These are phyloP conservation scores for Penicillium odoratum DNA, from an alignment of 495 filamentous ascomycete genomes.

Conservation along the genomic window DNA sequence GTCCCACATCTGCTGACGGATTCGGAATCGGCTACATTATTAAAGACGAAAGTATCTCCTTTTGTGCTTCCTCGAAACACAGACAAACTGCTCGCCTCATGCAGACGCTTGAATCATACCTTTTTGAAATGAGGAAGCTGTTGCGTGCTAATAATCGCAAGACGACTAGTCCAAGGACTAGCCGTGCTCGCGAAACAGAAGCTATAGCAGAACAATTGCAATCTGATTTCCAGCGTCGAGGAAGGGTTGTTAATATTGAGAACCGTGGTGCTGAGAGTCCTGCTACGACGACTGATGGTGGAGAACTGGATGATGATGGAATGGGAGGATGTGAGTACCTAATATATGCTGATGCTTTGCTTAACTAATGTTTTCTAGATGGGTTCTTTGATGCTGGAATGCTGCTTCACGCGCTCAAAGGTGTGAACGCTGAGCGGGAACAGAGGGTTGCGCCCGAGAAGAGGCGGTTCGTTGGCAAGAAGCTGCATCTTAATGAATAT, in stretches of 20 bases:
- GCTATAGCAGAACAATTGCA: conserved; percentile 47
- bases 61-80: conserved; percentile 91
- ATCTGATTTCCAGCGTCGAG: conserved; percentile 41
- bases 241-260: conserved; percentile 48
- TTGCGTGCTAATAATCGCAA: conserved; percentile 65
- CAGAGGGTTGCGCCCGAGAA: conserved; percentile 43
- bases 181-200: conserved; percentile 68
- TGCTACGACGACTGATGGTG: conserved; percentile 61
- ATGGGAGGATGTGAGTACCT: conserved; percentile 82
- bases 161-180: conserved; percentile 53
- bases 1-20: conserved; percentile 88
- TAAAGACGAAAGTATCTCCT: conserved; percentile 90
- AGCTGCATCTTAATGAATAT: conserved; percentile 73
- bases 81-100: conserved; percentile 88
- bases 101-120: conserved; percentile 83
- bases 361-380: conserved; percentile 51
- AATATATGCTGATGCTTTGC: conserved; percentile 6
- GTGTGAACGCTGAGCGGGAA: conserved; percentile 52
- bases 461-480: conserved; percentile 75
- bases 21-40: conserved; percentile 99
- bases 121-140: conserved; percentile 85
- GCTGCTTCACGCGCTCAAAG: conserved; percentile 84
- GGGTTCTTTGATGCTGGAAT: conserved; percentile 96
- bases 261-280: conserved; percentile 48
- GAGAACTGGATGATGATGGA: conserved; percentile 81